Evolutionary conservation across 2,329 filamentous ascomycete species (phyloP), one percentile per base, ranked within the genome.

Genomic region (Metarhizium robertsii): DNA sequence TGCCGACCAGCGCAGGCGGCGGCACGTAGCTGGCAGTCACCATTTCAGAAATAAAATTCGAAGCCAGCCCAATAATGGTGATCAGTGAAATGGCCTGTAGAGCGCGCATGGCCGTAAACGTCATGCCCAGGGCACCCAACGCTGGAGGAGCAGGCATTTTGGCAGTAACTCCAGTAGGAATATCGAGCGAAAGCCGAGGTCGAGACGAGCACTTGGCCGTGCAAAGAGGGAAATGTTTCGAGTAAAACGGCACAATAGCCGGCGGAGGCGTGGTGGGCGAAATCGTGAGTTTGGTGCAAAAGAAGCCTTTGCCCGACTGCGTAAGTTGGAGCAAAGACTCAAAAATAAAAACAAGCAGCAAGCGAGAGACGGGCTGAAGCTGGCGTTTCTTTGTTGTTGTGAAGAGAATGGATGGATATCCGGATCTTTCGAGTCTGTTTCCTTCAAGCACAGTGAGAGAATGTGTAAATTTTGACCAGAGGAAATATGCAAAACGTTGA

Each of bases 21-120:
- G 87, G 83, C 34, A 80, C 77, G 55, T 85, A 80, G 59, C 85
- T 79, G 25, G 77, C 80, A 47, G 77, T 74, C 48, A 90, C 82
- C 67, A 95, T 90, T 62, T 88, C 79, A 29, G 84, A 79, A 64
- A 95, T 85, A 71, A 96, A 95, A 71, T 92, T 90, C 65, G 87
- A 83, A 0, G 84, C 84, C 69, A 96, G 82, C 49, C 90, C 90
- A 61, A 95, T 86, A 61, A 94, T 84, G 57, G 85, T 77, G 56
- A 94, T 77, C 66, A 96, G 85, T 30, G 82, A 83, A 59, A 87
- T 72, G 57, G 83, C 78, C 68, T 95, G 85, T 61, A 92, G 77
- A 56, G 79, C 77, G 50, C 92, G 86, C 61, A 87, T 81, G 61
- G 84, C 75, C 57, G 88, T 84, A 74, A 95, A 95, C 62, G 87